These are phyloP conservation scores for Hymenochaete sp. DNA, from an alignment of 1,284 basidiomycete species.

Conservation along the genomic window DNA sequence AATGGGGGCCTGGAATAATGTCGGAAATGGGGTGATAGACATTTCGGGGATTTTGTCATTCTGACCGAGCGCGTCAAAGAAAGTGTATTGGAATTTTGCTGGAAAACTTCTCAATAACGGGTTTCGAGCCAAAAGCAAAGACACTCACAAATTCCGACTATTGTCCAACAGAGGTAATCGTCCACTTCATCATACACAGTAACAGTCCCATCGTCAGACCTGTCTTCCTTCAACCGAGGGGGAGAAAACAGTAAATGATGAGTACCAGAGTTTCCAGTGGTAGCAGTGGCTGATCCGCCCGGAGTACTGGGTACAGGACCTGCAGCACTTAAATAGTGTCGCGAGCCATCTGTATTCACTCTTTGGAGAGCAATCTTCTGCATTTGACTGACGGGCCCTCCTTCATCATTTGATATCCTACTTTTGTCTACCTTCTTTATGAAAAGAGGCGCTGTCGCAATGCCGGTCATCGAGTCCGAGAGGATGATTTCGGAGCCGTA, in stretches of 20 bases:
- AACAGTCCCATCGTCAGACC: slow-evolving; percentile 61
- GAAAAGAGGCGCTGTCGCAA: slow-evolving; percentile 77
- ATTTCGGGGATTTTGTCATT: slow-evolving; percentile 65
- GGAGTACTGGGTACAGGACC: slow-evolving; percentile 71
- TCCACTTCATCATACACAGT: slow-evolving; percentile 79
- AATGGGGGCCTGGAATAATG: slow-evolving; percentile 70
- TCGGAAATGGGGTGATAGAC: slow-evolving; percentile 85
- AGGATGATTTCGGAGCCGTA: slow-evolving; percentile 87
- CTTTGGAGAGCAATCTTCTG: slow-evolving; percentile 90
- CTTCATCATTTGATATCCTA: slow-evolving; percentile 71
- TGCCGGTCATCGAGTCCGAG: slow-evolving; percentile 77
- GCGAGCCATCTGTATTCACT: slow-evolving; percentile 68
- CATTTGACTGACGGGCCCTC: slow-evolving; percentile 91
- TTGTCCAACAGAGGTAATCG: slow-evolving; percentile 93
- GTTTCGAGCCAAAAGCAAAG: neutral
- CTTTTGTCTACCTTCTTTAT: slow-evolving; percentile 93
- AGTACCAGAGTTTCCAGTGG: slow-evolving; percentile 68
- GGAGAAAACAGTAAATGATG: slow-evolving; percentile 72
- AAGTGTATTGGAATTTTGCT: slow-evolving; percentile 92
- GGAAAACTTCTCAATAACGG: slow-evolving; percentile 7
- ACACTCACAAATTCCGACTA: slow-evolving; percentile 85
- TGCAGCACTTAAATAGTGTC: slow-evolving; percentile 77
- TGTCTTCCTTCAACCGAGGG: slow-evolving; percentile 65
- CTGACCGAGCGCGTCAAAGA: slow-evolving; percentile 81
- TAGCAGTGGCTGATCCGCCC: slow-evolving; percentile 51